Evolutionary conservation across 306 rosid species (phyloP), one percentile per base, ranked within the genome.

Genomic region (Glycine tomentella): DNA sequence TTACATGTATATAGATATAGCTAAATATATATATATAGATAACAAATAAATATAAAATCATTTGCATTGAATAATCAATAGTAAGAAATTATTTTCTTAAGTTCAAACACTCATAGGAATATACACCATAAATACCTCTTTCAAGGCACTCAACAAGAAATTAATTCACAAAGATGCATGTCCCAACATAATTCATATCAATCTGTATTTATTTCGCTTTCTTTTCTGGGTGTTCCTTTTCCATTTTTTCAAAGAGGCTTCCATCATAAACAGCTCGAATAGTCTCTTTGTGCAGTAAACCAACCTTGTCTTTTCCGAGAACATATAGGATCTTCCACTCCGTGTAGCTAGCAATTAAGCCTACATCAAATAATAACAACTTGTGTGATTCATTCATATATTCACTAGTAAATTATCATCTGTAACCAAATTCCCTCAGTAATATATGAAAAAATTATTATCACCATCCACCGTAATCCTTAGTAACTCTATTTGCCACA

Each of bases 251-350:
- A 82, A 95, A 95, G 66, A 95, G 46, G 77, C 85, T 87, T 64
- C 98, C 99, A 86, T 95, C 99, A 65, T 90, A 95, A 71, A 76
- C 97, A 69, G 61, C 96, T 77, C 84, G 86, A 20, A 96, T 5
- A 2, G 87, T 92, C 0, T 90, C 89, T 79, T 79, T 96, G 20
- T 55, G 89, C 7, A 96, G 80, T 33, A 90, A 89, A 63, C 99
- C 99, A 31, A 86, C 34, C 71, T 84, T 76, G 80, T 91, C 96
- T 85, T 93, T 95, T 90, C 91, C 87, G 38, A 91, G 94, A 16
- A 8, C 50, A 73, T 91, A 86, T 0, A 93, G 75, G 6, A 86
- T 56, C 80, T 88, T 90, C 99, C 99, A 95, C 70, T 95, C 98
- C 4, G 88, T 2, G 78, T 75, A 89, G 52, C 87, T 69, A 36